Evolutionary conservation across 2,329 filamentous ascomycete genomes (phyloP).

Genomic region (Alternaria gansuensis): DNA sequence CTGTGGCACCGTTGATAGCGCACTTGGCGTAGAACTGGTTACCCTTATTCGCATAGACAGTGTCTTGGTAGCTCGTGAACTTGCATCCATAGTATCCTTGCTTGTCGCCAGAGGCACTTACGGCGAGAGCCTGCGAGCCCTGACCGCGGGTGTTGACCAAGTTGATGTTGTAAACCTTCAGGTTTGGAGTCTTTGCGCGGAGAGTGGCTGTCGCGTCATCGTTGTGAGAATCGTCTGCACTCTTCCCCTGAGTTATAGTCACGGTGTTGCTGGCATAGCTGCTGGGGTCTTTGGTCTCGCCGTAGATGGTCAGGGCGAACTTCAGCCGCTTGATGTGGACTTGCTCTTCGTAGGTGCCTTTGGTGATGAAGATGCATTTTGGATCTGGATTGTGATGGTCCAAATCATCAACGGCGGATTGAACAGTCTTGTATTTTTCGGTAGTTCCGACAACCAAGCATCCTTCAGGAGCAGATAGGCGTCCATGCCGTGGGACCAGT

Average conservation of each 20-base stretch:
- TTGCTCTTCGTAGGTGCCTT: slow-evolving; percentile 69
- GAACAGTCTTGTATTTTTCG: slow-evolving; percentile 60
- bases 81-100: slow-evolving; percentile 67
- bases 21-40: slow-evolving; percentile 65
- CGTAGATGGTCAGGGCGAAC: slow-evolving; percentile 65
- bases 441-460: slow-evolving; percentile 60
- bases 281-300: slow-evolving; percentile 63
- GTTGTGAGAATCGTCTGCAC: slow-evolving; percentile 58
- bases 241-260: slow-evolving; percentile 60
- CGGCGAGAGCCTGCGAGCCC: slow-evolving; percentile 63
- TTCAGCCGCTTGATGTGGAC: slow-evolving; percentile 62
- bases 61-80: slow-evolving; percentile 67
- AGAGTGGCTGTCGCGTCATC: slow-evolving; percentile 66
- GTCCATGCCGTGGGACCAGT: slow-evolving; percentile 38
- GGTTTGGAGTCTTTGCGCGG: slow-evolving; percentile 59
- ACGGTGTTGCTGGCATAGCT: slow-evolving; percentile 66
- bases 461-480: slow-evolving; percentile 60
- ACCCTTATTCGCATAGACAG: slow-evolving; percentile 57
- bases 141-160: slow-evolving; percentile 57
- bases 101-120: slow-evolving; percentile 61
- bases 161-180: slow-evolving; percentile 71
- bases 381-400: slow-evolving; percentile 60
- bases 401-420: slow-evolving; percentile 67
- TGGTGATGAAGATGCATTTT: slow-evolving; percentile 70
- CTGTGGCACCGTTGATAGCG: slow-evolving; percentile 66